phyloP scores from a whole-genome alignment of 768 basidiomycete species.

The Cystofilobasidium macerans region DNA sequence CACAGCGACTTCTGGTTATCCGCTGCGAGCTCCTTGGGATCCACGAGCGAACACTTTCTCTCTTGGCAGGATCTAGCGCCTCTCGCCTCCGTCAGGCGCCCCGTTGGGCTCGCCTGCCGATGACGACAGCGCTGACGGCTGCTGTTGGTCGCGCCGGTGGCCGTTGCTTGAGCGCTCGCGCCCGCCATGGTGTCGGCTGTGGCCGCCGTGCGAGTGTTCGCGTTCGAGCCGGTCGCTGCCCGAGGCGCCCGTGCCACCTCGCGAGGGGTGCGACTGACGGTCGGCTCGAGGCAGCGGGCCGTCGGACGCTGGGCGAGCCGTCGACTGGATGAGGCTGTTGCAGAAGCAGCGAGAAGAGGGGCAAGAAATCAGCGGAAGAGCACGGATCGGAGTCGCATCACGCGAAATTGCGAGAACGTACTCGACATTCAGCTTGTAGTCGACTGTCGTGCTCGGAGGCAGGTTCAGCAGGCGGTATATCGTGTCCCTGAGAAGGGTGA shows the following conservation, averaged over 20 bases:
- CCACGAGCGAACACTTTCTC: no score
- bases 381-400: neutral
- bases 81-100: no score
- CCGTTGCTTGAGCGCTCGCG: neutral
- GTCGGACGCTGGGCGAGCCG: constrained; percentile 2
- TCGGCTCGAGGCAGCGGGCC: neutral
- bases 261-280: no score
- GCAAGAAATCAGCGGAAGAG: neutral
- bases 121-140: no score
- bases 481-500: constrained; percentile 52
- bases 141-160: neutral
- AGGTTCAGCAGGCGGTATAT: constrained; percentile 65
- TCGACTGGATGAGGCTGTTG: constrained; percentile 16
- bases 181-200: neutral
- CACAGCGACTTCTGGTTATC: no score
- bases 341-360: neutral
- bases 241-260: neutral
- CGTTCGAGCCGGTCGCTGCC: neutral
- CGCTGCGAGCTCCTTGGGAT: no score
- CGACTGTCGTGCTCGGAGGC: constrained; percentile 68
- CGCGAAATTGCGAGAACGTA: neutral
- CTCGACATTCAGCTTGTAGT: constrained; percentile 71
- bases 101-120: no score
- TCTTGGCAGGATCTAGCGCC: no score
- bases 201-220: neutral